Evolutionary conservation across 2,329 filamentous ascomycete species (phyloP).

Genomic region (Pestalotiopsis sp.): DNA sequence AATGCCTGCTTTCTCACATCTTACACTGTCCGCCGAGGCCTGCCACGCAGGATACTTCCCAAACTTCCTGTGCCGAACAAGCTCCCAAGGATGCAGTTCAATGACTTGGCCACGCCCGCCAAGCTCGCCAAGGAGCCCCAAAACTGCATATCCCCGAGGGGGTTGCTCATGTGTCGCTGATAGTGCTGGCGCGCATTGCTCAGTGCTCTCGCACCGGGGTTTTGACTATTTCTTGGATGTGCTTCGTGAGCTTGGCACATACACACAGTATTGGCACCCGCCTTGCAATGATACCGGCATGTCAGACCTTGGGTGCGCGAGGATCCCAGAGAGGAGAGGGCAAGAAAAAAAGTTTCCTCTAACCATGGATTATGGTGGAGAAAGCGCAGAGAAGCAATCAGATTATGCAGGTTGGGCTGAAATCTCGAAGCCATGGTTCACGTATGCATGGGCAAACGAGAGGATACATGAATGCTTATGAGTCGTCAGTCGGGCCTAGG

Average conservation of each 20-base stretch:
- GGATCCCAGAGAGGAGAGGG: too few relatives aligned
- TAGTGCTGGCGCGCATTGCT: background rate
- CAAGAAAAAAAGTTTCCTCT: background rate
- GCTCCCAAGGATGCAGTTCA: slow-evolving; percentile 10
- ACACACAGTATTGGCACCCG: background rate
- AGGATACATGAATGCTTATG: background rate
- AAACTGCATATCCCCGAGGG: slow-evolving; percentile 6
- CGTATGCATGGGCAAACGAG: background rate
- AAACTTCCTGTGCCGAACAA: background rate
- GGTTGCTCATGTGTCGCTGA: background rate
- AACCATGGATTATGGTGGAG: background rate
- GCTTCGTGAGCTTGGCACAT: background rate
- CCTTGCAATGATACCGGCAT: background rate
- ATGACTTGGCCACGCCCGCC: slow-evolving; percentile 17
- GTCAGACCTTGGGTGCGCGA: too few relatives aligned
- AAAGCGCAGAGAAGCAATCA: background rate
- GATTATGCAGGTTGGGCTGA: background rate
- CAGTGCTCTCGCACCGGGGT: background rate
- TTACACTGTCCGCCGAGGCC: background rate
- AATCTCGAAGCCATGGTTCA: background rate
- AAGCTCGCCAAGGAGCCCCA: slow-evolving; percentile 12
- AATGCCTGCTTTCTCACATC: background rate
- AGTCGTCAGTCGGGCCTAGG: slow-evolving; percentile 2
- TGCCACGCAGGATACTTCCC: slow-evolving; percentile 1
- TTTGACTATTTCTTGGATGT: slow-evolving; percentile 6